Evolutionary conservation across 495 filamentous ascomycete genomes (phyloP), one percentile per base, ranked within the genome.

Genomic region (Parachaetomium inaequale): DNA sequence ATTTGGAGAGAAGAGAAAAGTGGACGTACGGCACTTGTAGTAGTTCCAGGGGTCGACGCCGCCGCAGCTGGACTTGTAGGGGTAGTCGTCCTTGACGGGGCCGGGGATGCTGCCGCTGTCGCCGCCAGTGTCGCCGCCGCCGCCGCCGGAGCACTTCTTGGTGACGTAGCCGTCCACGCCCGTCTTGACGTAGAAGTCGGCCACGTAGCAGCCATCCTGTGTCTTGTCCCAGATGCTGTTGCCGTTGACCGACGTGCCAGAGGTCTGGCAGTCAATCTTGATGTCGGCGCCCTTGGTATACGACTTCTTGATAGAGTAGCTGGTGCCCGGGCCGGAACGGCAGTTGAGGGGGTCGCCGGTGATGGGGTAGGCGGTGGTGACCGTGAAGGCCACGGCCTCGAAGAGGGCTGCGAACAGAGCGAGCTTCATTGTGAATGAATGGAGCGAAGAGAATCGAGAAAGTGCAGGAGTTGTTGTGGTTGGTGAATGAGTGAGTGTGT

Each of bases 181-280:
- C 5, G 70, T 72, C 60, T 68, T 57, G 63, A 70, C 70, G 66
- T 70, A 70, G 36, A 62, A 63, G 59, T 70, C 65, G 38, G 65
- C 53, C 7, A 72, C 68, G 40, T 70, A 72, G 63, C 70, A 72
- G 34, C 62, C 64, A 32, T 72, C 66, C 26, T 42, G 19, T 17
- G 70, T 72, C 63, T 70, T 70, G 66, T 70, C 68, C 70, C 70
- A 72, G 59, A 72, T 66, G 55, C 19, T 59, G 63, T 71, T 64
- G 55, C 68, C 68, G 7, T 67, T 46, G 32, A 70, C 43, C n/a
- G 19, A 23, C 6, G 43, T 50, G 52, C 70, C 68, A 14, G 36
- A 12, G 26, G 61, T 68, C 49, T 72, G 70, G 66, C 70, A 72
- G 61, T 38, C 67, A 15, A 72, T 57, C 8, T 31, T 58, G 51